These are phyloP conservation scores for Daldinia grandis DNA, from an alignment of 495 filamentous ascomycete species.

Conservation along the genomic window DNA sequence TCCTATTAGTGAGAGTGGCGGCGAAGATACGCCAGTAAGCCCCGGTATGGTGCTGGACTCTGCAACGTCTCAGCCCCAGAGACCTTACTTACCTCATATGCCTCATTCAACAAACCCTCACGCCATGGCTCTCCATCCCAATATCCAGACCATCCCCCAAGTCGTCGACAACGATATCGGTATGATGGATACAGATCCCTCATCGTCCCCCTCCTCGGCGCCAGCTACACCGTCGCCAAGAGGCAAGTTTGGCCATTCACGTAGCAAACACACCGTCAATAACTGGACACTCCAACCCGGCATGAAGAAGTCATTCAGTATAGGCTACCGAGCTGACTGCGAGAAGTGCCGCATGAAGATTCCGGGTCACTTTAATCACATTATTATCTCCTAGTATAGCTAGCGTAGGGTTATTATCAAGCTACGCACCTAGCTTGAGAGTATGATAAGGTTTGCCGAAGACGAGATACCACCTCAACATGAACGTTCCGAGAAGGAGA, in stretches of 20 bases:
- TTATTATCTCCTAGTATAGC: constrained; percentile 64
- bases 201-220: constrained; percentile 41
- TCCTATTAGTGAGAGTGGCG: constrained; percentile 74
- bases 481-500: background rate
- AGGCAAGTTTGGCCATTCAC: constrained; percentile 50
- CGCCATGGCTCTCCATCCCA: constrained; percentile 44
- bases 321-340: constrained; percentile 87
- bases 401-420: background rate
- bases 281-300: constrained; percentile 59
- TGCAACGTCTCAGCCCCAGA: constrained; percentile 33
- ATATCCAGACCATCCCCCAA: constrained; percentile 44
- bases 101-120: constrained; percentile 46
- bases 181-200: constrained; percentile 48
- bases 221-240: constrained; percentile 49
- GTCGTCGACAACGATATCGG: constrained; percentile 34
- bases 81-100: constrained; percentile 44
- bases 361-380: constrained; percentile 89
- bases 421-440: background rate
- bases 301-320: constrained; percentile 75
- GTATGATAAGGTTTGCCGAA: background rate
- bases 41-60: constrained; percentile 53
- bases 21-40: constrained; percentile 52
- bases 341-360: constrained; percentile 83
- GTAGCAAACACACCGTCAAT: constrained; percentile 58
- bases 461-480: background rate